Evolutionary conservation across 148 eudicot species (phyloP), one percentile per base, ranked within the genome.

Genomic region (Silene uniflora): DNA sequence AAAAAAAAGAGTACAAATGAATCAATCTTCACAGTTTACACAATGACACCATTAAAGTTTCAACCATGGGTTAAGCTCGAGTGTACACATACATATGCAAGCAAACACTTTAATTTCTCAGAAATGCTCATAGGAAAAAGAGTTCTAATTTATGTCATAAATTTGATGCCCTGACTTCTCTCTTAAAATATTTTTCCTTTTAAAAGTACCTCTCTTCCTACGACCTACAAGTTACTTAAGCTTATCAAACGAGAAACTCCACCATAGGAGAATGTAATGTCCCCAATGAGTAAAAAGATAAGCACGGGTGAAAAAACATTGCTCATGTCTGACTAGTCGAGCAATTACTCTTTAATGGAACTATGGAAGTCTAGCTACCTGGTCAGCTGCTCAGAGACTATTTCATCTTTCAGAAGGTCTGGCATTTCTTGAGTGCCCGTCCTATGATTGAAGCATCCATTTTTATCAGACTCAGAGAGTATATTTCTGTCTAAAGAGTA

Each of bases 371-470:
- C 32, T 68, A 66, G 68, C 25, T 84, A 92, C 97, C 97, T 90
- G 77, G 97, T 95, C 59, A 95, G 91, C 74, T 95, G 97, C 83
- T 95, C 97, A 63, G 97, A 95, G 61, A 95, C 92, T 78, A 95
- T 90, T 79, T 95, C 98, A 83, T 95, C 98, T 67, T 77, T 76
- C 22, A 89, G 67, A 71, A 92, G 85, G 83, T 88, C 88, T 73
- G 75, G 59, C 80, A 81, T 62, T 78, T 75, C 80, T 73, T 52
- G 63, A 54, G 60, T 78, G 49, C 76, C 77, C 54, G 71, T 75
- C 72, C 75, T 77, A 75, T 74, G 76, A 76, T 42, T 67, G 78
- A 65, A 61, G 39, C 68, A 61, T 75, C 80, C 85, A 76, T 82
- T 63, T 66, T n/a, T 70, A 68, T 60, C 80, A 74, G 73, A 60